Evolutionary conservation across 148 eudicot genomes (phyloP), one percentile per base, ranked within the genome.

Genomic region (Diospyros kaki): DNA sequence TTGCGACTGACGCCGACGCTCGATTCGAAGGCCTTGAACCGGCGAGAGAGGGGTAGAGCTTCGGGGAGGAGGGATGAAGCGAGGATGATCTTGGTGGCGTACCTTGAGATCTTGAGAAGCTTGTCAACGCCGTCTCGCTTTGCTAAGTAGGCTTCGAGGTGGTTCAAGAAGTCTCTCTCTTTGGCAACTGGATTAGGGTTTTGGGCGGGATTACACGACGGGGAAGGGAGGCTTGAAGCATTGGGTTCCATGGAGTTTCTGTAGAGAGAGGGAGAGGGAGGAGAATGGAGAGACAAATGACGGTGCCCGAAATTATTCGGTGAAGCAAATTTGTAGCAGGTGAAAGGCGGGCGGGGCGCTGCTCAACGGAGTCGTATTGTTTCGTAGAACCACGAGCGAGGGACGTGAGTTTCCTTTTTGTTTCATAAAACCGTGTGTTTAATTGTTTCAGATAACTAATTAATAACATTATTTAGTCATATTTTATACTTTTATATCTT

Each of bases 91-190:
- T 95, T 95, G 61, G 96, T 53, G 59, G 98, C 90, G 90, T 95
- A 95, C 2, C 97, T 87, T 1, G 96, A 87, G 83, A 95, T 92
- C 65, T 95, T 95, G 65, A 95, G 82, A 61, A 95, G 88, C 66
- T 95, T 95, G 81, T 95, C 98, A 38, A 95, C 91, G 40, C 98
- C 98, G 78, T 95, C 98, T 3, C 98, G 92, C 64, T 92, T 95
- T 7, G 98, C 85, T 56, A 95, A 83, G 85, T 95, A 95, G n/a
- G 79, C n/a, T 88, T 95, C 98, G 56, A 95, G 82, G 82, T 89
- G 97, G 63, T 59, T 83, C 12, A 95, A 75, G 58, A 92, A 87
- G 78, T 95, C 98, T 41, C 78, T 72, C 51, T 79, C 38, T 14
- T 78, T 77, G 42, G 68, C 40, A 54, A 58, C 38, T 44, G 71